Evolutionary conservation across 176 grass and related monocot species (phyloP), one percentile per base, ranked within the genome.

Genomic region (Rhynchospora breviuscula): DNA sequence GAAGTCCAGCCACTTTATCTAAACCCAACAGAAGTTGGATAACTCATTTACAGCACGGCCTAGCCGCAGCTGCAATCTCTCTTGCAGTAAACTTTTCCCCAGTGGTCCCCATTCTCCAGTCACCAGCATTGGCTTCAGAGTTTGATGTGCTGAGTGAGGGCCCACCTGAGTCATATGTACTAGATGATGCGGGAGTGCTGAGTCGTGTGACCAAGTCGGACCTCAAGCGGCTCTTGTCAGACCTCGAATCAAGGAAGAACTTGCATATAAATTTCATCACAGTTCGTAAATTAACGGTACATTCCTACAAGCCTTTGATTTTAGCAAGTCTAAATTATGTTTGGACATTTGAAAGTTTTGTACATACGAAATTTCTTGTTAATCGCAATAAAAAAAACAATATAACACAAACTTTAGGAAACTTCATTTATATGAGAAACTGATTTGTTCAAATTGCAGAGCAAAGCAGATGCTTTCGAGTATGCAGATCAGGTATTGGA

Each of bases 381-480:
- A 40, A 40, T 40, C 3, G 31, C 13, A 43, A 43, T 60, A 67
- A 68, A 18, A 68, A 18, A 40, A 2, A 68, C 7, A 2, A 84
- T 49, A 81, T 58, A 6, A 23, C 31, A 54, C 10, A 12, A 68
- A 67, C 15, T 59, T 80, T 12, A n/a, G 47, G 12, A 84, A n/a
- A 61, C 43, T 84, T 78, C 15, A 56, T 44, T 60, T 48, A 22
- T 43, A 47, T 56, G 22, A 78, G 44, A 45, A 23, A 8, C 48
- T 84, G 12, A 61, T 72, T 56, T 59, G 54, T 31, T 81, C 4
- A 22, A 57, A 68, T 81, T 48, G 81, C 93, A 99, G 96, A 99
- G 96, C 91, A 99, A 99, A 44, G 91, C 93, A 12, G 96, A 99
- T 85, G 96, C 96, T 79, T 99, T 99, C 48, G 96, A 99, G 86